Conservation (phyloP, 805 yeast genomes). For the Sugiyamaella americana region DNA sequence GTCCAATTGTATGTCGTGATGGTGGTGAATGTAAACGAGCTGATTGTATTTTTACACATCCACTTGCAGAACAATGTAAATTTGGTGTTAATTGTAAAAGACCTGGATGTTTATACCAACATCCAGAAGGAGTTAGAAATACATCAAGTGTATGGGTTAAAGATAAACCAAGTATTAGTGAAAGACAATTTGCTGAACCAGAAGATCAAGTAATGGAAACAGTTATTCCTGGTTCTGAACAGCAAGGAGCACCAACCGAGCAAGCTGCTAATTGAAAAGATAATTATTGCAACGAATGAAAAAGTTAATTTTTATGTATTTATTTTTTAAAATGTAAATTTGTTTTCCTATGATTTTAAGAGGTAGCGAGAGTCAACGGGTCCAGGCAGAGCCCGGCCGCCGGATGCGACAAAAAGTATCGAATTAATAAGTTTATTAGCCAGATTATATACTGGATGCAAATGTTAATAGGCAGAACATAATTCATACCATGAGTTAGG, state of each 20-base stretch:
- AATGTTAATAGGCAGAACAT: constrained; percentile 1
- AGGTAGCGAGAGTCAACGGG: too few species aligned
- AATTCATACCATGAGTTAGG: constrained; percentile 17
- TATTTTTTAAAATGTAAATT: constrained; percentile 4
- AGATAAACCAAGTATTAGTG: constrained; percentile 35
- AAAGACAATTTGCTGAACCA: constrained; percentile 64
- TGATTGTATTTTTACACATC: constrained; percentile 81
- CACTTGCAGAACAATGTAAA: constrained; percentile 71
- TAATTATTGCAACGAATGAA: neutral
- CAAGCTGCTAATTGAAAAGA: neutral
- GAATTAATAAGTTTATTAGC: too few species aligned
- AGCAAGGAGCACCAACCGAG: neutral
- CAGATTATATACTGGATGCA: neutral
- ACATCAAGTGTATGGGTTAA: constrained; percentile 18
- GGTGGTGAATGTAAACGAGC: constrained; percentile 72
- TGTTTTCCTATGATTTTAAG: too few species aligned
- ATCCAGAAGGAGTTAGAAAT: constrained; percentile 47
- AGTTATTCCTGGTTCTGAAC: constrained; percentile 9
- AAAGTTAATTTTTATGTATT: neutral
- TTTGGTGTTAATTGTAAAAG: constrained; percentile 73
- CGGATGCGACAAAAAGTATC: too few species aligned
- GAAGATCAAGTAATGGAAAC: constrained; percentile 17
- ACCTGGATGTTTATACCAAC: constrained; percentile 63
- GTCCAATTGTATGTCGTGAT: constrained; percentile 69
- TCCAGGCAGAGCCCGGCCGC: neutral